A percentile compares a stretch with the other conserved stretches of the same genome.
Conservation (phyloP, 495 filamentous ascomycete species). For the Podospora pseudocomata region DNA sequence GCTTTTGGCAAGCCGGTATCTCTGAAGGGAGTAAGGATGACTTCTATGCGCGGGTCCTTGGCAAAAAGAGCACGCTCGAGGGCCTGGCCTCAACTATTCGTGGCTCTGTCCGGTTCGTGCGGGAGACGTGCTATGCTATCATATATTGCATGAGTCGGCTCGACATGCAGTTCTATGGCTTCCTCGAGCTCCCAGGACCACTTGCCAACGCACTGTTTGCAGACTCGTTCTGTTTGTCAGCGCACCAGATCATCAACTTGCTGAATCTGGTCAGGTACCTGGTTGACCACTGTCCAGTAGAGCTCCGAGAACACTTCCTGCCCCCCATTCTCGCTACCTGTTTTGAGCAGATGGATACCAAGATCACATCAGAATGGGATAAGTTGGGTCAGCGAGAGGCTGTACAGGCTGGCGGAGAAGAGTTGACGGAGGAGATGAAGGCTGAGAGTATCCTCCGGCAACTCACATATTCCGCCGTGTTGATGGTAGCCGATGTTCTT, state of each 20-base stretch:
- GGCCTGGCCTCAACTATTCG: slow-evolving; percentile 91
- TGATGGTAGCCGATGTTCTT: slow-evolving; percentile 82
- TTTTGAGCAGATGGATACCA: slow-evolving; percentile 80
- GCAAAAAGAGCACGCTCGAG: slow-evolving; percentile 84
- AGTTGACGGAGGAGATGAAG: slow-evolving; percentile 94
- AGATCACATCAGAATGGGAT: slow-evolving; percentile 85
- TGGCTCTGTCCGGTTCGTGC: slow-evolving; percentile 79
- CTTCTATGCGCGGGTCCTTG: slow-evolving; percentile 87
- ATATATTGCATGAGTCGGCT: slow-evolving; percentile 89
- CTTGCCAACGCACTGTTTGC: slow-evolving; percentile 80
- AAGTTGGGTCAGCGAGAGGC: slow-evolving; percentile 56
- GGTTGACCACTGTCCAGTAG: slow-evolving; percentile 84
- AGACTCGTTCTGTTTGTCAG: slow-evolving; percentile 78
- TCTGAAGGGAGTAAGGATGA: slow-evolving; percentile 91
- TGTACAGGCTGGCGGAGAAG: slow-evolving; percentile 55
- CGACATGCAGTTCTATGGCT: slow-evolving; percentile 83
- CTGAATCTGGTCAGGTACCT: slow-evolving; percentile 81
- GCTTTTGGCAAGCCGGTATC: slow-evolving; percentile 98
- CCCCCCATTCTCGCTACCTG: slow-evolving; percentile 79
- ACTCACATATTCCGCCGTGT: slow-evolving; percentile 83
- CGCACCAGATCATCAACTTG: slow-evolving; percentile 88
- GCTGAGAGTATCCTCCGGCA: slow-evolving; percentile 94
- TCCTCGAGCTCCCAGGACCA: slow-evolving; percentile 76
- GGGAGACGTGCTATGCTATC: slow-evolving; percentile 89
- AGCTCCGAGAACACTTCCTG: slow-evolving; percentile 72